Evolutionary conservation across 2,329 filamentous ascomycete species (phyloP), one percentile per base, ranked within the genome.

Genomic region (Calonectria hongkongensis): DNA sequence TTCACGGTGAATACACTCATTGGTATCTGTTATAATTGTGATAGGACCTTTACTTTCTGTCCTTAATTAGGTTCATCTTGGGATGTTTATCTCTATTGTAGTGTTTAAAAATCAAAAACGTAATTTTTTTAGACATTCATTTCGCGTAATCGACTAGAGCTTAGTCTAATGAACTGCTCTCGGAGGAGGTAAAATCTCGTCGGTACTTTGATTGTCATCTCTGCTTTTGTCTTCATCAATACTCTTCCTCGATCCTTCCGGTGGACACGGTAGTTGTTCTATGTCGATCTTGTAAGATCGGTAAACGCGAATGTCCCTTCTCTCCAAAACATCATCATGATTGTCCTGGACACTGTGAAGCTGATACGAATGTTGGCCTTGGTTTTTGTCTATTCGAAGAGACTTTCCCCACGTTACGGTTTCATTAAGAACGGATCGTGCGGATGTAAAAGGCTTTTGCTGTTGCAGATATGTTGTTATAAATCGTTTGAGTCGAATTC

Each of bases 401-500:
- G 43, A 48, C 16, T 66, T 66, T 51, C 45, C 45, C 63, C 45
- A 66, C 13, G 63, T 41, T 25, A 45, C 41, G 9, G 39, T 63
- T 30, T 41, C 58, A 8, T 15, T 39, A 12, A 43, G 25, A 9
- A 43, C 58, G 21, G 58, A 63, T 3, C 58, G 39, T 18, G 58
- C 54, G 15, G 54, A 63, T 45, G 58, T 45, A 18, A 63, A 63
- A 12, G 41, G 58, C 13, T 7, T 21, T 30, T 45, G 58, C n/a
- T 63, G 58, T 16, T 39, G 58, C 5, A 63, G 58, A 16, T 63
- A 63, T 28, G 7, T 69, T 12, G 72, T 70, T 4, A 80, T 50
- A 0, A 77, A 77, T 47, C 75, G 78, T 25, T 73, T 74, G 10
- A 80, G 71, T 3, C 75, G 64, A 2, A 83, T 83, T 6, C 85